phyloP scores from a whole-genome alignment of 2,329 filamentous ascomycete species.

The Arthrobotrys sphaeroides region DNA sequence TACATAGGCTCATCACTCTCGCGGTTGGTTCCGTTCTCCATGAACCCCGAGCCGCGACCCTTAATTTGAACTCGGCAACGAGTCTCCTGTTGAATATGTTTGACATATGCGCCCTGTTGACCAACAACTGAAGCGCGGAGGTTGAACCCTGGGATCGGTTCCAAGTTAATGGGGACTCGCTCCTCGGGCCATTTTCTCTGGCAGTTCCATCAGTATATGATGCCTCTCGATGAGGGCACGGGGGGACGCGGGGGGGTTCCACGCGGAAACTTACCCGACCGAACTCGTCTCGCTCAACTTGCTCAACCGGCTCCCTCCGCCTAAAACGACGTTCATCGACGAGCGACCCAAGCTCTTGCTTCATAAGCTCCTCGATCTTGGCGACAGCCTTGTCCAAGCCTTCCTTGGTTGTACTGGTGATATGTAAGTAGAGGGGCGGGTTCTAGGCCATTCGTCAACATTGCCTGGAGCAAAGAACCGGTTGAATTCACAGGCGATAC shows the following conservation, averaged over 20 bases:
- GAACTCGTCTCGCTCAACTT: constrained; percentile 87
- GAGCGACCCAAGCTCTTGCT: constrained; percentile 92
- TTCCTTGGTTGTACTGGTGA: constrained; percentile 89
- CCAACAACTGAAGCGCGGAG: constrained; percentile 95
- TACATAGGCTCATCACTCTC: constrained; percentile 98
- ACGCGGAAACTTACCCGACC: constrained; percentile 73
- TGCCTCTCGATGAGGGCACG: constrained; percentile 1
- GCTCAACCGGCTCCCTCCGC: constrained; percentile 77
- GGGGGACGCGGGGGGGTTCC: background rate
- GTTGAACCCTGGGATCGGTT: constrained; percentile 93
- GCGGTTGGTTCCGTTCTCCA: constrained; percentile 84
- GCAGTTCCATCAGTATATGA: constrained; percentile 44
- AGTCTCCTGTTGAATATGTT: constrained; percentile 96
- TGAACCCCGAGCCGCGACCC: constrained; percentile 91
- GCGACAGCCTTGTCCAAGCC: constrained; percentile 88
- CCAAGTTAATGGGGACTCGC: constrained; percentile 87
- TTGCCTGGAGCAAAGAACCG: background rate
- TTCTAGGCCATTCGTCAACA: constrained; percentile 67
- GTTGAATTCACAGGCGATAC: background rate
- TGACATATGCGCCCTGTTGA: constrained; percentile 92
- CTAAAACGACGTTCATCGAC: constrained; percentile 94
- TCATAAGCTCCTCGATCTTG: constrained; percentile 93
- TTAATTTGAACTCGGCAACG: constrained; percentile 98
- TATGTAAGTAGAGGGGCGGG: constrained; percentile 91
- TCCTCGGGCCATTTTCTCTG: constrained; percentile 99